phyloP scores from a whole-genome alignment of 140 eudicot species.

The Anethum foeniculum region DNA sequence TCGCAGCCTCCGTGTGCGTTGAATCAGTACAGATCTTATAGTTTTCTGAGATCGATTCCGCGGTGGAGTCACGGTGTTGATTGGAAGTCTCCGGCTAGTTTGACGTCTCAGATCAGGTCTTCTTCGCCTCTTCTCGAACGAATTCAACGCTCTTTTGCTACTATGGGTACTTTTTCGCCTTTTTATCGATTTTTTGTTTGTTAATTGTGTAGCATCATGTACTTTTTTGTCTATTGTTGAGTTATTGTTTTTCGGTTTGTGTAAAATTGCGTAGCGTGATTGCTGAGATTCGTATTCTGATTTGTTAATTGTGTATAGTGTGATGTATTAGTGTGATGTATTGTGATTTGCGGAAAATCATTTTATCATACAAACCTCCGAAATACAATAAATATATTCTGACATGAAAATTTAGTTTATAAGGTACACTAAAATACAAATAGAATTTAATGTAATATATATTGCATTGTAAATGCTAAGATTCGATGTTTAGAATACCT shows the following conservation, averaged over 20 bases:
- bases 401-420: not conserved
- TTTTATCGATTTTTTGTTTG: not conserved
- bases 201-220: too few relatives aligned
- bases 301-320: not conserved
- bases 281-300: not conserved
- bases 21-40: conserved; percentile 34
- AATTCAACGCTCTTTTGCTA: conserved; percentile 56
- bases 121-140: conserved; percentile 60
- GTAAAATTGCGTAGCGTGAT: not conserved
- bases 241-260: not conserved
- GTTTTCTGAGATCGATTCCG: conserved; percentile 43
- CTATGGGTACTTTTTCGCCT: conserved; percentile 47
- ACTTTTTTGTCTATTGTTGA: too few relatives aligned
- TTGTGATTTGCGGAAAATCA: too few relatives aligned
- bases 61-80: conserved; percentile 84
- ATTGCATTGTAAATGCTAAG: not conserved
- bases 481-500: not conserved
- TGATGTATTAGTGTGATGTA: not conserved
- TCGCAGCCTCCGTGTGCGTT: conserved; percentile 18
- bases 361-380: too few relatives aligned
- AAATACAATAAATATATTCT: too few relatives aligned
- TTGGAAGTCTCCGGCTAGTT: conserved; percentile 64
- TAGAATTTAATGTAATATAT: not conserved
- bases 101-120: conserved; percentile 67
- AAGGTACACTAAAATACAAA: not conserved